phyloP scores from a whole-genome alignment of 2,329 filamentous ascomycete genomes.

The Thielaviopsis ethacetica region DNA sequence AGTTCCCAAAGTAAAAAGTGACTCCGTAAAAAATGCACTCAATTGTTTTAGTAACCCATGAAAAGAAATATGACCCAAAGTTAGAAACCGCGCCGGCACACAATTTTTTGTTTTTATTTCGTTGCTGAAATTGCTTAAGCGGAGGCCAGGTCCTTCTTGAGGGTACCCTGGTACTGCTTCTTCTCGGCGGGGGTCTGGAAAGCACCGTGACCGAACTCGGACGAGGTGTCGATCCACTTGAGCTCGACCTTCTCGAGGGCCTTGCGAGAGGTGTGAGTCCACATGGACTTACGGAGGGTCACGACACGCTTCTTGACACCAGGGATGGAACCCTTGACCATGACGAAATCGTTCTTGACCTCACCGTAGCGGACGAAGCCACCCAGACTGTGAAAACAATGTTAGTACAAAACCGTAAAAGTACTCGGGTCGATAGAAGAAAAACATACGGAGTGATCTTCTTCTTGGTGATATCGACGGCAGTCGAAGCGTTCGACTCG shows the following conservation, averaged over 20 bases:
- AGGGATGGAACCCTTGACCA: slow-evolving; percentile 94
- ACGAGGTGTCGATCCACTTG: slow-evolving; percentile 99
- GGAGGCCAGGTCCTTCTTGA: slow-evolving; percentile 84
- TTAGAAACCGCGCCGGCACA: slow-evolving; percentile 8
- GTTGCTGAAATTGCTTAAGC: slow-evolving; percentile 21
- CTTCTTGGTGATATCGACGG: slow-evolving; percentile 98
- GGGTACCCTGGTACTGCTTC: slow-evolving; percentile 89
- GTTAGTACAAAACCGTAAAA: slow-evolving; percentile 20
- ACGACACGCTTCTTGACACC: slow-evolving; percentile 99
- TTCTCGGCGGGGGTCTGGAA: slow-evolving; percentile 99
- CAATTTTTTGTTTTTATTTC: slow-evolving; percentile 12
- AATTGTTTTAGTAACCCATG: slow-evolving; percentile 5
- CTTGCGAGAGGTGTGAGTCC: slow-evolving; percentile 86
- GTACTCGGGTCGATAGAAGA: no score
- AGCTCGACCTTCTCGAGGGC: slow-evolving; percentile 98
- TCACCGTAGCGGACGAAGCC: slow-evolving; percentile 99
- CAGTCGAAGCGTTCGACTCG: slow-evolving; percentile 84
- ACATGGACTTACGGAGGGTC: slow-evolving; percentile 98
- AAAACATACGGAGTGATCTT: slow-evolving; percentile 90
- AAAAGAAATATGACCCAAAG: slow-evolving; percentile 3
- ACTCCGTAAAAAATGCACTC: not conserved
- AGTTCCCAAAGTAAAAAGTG: not conserved
- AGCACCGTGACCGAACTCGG: slow-evolving; percentile 99
- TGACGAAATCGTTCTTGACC: slow-evolving; percentile 97
- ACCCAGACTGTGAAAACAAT: slow-evolving; percentile 52